A percentile compares a stretch with the other conserved stretches of the same genome.
These are phyloP conservation scores for Solanum pimpinellifolium DNA, from an alignment of 257 asterid species.

Conservation along the genomic window DNA sequence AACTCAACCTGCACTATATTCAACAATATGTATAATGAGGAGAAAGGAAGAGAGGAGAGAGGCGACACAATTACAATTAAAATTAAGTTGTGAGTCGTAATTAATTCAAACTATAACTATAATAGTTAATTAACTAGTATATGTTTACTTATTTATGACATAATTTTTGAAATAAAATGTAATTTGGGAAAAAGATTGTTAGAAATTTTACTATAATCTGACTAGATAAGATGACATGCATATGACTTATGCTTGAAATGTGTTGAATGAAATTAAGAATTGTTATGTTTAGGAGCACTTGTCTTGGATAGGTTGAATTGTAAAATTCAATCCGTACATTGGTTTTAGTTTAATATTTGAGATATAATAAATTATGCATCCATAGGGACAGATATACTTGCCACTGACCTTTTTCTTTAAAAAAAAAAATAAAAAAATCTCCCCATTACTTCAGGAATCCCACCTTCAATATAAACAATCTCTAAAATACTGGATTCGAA, in stretches of 20 bases:
- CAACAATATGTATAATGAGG: no score
- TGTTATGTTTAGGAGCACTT: constrained; percentile 2
- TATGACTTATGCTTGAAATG: not conserved
- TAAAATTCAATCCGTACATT: not conserved
- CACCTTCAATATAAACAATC: not conserved
- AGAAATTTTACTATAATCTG: not conserved
- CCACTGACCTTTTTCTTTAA: not conserved
- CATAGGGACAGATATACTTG: constrained; percentile 7
- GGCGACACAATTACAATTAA: no score
- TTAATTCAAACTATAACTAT: no score
- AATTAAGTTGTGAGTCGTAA: no score
- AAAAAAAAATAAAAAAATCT: not conserved
- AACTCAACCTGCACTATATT: no score
- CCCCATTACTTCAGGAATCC: constrained; percentile 3
- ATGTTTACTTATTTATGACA: no score
- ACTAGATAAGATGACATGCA: not conserved
- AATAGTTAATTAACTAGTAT: no score
- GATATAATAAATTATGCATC: not conserved
- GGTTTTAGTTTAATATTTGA: not conserved
- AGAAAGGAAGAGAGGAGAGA: no score
- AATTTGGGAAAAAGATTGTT: not conserved
- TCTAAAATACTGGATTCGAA: constrained; percentile 1
- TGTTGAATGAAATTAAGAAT: not conserved
- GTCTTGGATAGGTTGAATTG: not conserved
- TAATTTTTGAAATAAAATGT: not conserved